Evolutionary conservation across 2,329 filamentous ascomycete genomes (phyloP).

Genomic region (Byssoonygena ceratinophila): DNA sequence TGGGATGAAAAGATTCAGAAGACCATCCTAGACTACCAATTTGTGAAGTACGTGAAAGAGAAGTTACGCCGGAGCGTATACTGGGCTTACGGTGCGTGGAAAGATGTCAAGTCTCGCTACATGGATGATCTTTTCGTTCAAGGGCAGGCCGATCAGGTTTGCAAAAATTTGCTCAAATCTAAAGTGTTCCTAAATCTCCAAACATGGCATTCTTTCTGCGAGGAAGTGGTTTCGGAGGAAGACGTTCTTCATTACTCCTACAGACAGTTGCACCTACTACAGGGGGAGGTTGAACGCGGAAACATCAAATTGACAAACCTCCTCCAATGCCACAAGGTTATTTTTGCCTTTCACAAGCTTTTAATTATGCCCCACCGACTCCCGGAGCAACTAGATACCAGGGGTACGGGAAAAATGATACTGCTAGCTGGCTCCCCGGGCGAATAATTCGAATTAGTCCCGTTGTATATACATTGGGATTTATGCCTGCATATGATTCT

Average conservation of each 20-base stretch:
- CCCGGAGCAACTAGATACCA: neutral
- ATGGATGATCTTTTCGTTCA: neutral
- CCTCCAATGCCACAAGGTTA: neutral
- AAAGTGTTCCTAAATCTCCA: neutral
- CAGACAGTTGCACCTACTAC: neutral
- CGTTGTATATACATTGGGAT: neutral
- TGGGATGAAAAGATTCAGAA: neutral
- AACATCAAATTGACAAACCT: constrained; percentile 2
- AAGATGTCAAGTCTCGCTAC: neutral
- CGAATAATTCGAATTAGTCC: neutral
- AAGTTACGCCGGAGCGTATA: neutral
- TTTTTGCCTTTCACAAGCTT: constrained; percentile 1
- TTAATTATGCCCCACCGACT: neutral
- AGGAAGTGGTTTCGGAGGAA: constrained; percentile 1
- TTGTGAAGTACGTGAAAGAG: neutral
- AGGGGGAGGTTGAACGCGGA: neutral
- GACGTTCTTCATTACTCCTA: constrained; percentile 1
- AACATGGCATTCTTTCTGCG: neutral
- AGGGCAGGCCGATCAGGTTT: neutral
- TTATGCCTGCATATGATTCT: neutral
- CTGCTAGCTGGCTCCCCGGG: neutral
- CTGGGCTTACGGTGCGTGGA: neutral
- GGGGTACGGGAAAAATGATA: neutral
- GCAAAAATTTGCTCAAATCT: neutral
- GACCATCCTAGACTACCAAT: neutral